phyloP scores from a whole-genome alignment of 2,329 filamentous ascomycete species.

The Epicoccum nigrum region DNA sequence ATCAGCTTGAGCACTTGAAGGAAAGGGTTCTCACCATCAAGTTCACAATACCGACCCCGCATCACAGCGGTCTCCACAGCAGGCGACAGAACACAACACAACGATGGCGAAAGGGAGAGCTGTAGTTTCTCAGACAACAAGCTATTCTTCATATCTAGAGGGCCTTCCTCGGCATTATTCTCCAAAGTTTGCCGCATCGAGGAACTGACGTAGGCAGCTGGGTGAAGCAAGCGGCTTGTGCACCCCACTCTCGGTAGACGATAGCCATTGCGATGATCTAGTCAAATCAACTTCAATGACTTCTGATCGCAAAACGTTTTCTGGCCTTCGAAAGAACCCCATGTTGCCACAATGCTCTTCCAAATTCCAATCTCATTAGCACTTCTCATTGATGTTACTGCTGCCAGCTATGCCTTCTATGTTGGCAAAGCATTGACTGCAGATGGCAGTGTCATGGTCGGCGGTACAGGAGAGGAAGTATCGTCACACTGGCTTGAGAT shows the following conservation, averaged over 20 bases:
- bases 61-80: too few species aligned
- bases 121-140: too few species aligned
- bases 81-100: too few species aligned
- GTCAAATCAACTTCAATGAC: not conserved
- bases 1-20: too few species aligned
- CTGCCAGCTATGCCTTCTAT: slow-evolving; percentile 58
- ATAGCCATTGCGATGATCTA: slow-evolving; percentile 1
- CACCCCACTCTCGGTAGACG: slow-evolving; percentile 15
- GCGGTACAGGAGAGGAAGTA: slow-evolving; percentile 57
- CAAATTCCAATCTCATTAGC: slow-evolving; percentile 12
- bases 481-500: slow-evolving; percentile 57
- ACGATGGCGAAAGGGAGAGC: too few species aligned
- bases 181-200: slow-evolving; percentile 2
- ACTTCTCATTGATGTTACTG: slow-evolving; percentile 15
- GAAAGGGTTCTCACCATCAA: too few species aligned
- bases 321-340: not conserved
- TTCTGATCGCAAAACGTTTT: not conserved
- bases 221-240: slow-evolving; percentile 1
- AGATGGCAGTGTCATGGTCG: slow-evolving; percentile 52
- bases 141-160: too few species aligned
- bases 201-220: slow-evolving; percentile 3
- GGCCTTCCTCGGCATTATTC: not conserved
- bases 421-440: slow-evolving; percentile 55
- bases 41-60: too few species aligned
- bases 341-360: too few species aligned